A percentile compares a stretch with the other conserved stretches of the same genome.
Evolutionary conservation across 352 stramenopile species (phyloP).

Genomic region (Pythium volutum): DNA sequence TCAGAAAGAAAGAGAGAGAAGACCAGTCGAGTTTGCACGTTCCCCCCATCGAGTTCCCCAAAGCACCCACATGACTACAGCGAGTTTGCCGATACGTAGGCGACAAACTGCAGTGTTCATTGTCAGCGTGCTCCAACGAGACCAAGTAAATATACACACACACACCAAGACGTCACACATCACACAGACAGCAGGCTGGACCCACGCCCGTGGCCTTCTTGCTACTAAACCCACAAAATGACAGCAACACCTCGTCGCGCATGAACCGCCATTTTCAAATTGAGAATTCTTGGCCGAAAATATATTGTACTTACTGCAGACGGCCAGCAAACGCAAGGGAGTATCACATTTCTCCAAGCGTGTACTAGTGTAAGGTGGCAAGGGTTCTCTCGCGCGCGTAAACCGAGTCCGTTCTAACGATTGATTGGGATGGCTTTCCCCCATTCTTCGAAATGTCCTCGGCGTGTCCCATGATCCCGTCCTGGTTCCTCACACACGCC

Average conservation of each 20-base stretch:
- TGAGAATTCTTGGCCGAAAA: background rate
- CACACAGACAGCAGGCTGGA: slow-evolving; percentile 1
- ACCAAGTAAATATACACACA: background rate
- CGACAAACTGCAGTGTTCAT: background rate
- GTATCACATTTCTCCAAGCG: too few relatives aligned
- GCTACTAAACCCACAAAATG: background rate
- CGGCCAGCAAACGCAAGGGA: too few relatives aligned
- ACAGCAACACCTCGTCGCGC: background rate
- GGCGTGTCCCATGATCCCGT: too few relatives aligned
- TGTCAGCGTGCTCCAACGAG: background rate
- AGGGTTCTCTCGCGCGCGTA: too few relatives aligned
- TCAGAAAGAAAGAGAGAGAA: background rate
- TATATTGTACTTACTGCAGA: too few relatives aligned
- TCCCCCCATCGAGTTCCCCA: background rate
- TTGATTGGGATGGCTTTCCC: too few relatives aligned
- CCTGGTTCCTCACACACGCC: too few relatives aligned
- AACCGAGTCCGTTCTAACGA: too few relatives aligned
- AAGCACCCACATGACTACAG: background rate
- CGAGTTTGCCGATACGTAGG: slow-evolving; percentile 7
- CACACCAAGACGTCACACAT: background rate
- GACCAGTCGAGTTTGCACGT: background rate
- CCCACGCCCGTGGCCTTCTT: background rate
- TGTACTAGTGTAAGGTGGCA: too few relatives aligned
- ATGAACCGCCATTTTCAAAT: background rate
- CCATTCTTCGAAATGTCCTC: too few relatives aligned